Evolutionary conservation across 495 filamentous ascomycete genomes (phyloP), one percentile per base, ranked within the genome.

Genomic region (Hypoxylon lienhwacheense): DNA sequence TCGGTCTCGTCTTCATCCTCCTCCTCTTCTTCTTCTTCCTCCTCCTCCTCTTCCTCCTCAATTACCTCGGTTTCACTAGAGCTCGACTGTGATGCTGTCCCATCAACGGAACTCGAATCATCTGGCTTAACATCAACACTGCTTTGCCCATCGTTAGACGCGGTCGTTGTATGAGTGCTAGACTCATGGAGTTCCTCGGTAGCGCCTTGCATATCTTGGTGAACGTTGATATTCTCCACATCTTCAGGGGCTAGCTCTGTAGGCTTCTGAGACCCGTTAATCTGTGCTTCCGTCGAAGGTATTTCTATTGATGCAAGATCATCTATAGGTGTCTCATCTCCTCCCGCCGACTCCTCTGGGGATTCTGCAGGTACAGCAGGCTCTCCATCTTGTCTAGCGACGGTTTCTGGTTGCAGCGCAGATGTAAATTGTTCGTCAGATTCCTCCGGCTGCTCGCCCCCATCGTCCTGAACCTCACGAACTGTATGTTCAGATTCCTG

Each of bases 1-100:
- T 69, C 69, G 2, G 46, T 48, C 1, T 55, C 61, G 1, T 66
- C 62, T 2, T 68, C 54, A 4, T 57, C 56, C 4, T 55, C 64
- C 8, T 59, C 42, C 0, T 65, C 63, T 17, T 70, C 64, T n/a
- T 59, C 55, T 4, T 51, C 57, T 21, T 51, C 54, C 14, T 61
- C 55, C 11, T 72, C 65, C 11, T 65, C 47, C 26, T 42, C 46
- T 28, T 59, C 51, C 1, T 63, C 52, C n/a, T 64, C 54, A 10
- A 34, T 32, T 15, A 36, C 47, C 34, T 33, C 49, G 1, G 42
- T 47, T 15, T 31, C 20, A 14, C 3, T 34, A 8, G 10, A n/a
- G 31, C 28, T 10, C 2, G 11, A 10, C 11, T 34, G 33, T 17
- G 51, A 42, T 7, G 26, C 4, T 7, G 26, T 11, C 26, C 34